Evolutionary conservation across 495 filamentous ascomycete genomes (phyloP), one percentile per base, ranked within the genome.

Genomic region (Acidiella bohemica): DNA sequence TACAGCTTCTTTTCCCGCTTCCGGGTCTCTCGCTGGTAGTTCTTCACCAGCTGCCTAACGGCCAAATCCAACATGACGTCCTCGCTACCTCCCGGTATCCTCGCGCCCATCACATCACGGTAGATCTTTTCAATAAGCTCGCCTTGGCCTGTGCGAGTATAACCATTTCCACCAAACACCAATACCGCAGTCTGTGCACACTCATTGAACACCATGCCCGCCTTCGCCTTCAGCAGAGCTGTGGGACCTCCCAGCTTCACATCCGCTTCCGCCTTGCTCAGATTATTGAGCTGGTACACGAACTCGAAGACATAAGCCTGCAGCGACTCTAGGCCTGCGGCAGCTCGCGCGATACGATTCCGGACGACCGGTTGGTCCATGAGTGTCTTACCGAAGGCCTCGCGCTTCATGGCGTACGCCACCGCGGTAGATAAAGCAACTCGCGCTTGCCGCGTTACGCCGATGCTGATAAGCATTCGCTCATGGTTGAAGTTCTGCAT

Each of bases 401-500:
- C 80, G 2, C 80, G 68, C 59, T 77, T 76, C 45, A 84, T 49
- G 25, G 68, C 68, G 56, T 84, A 83, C 10, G 71, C 71, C 42
- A 83, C 77, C 0, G 81, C 78, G 1, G 73, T 47, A 17, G 67
- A 56, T 4, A 84, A 61, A 7, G 77, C 78, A 2, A 82, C 77
- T 7, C 81, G 66, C 0, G 76, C 65, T 43, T 71, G 60, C 1
- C 81, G 66, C 6, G 74, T 80, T 2, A 66, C 67, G 1, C 70
- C 70, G 19, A 84, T 70, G 5, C 73, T 61, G 36, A 84, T 78
- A 18, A 66, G 63, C 1, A 86, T 59, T 0, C 80, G 71, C 60
- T 86, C n/a, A 50, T 86, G 80, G 63, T 84, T 84, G 72, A 86
- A 84, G 59, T 86, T 84, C 29, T 74, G 78, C 80, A 86, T 84